These are phyloP conservation scores for Crithidia expoeki DNA, from an alignment of 208 protist genomes.

Conservation along the genomic window DNA sequence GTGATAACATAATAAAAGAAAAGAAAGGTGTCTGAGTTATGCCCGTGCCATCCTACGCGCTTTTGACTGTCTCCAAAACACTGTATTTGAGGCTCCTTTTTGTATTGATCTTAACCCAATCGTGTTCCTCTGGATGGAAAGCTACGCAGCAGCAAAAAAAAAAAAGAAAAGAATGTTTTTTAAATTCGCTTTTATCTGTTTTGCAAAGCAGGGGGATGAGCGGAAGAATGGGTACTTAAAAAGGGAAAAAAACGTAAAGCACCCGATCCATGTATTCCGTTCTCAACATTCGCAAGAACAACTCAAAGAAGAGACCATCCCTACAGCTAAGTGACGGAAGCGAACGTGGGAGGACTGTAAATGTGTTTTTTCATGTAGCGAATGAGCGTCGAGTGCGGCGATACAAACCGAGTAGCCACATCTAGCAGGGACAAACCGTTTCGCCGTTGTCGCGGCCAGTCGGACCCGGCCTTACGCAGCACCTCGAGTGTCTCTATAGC, in stretches of 20 bases:
- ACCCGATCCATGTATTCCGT: no score
- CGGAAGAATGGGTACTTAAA: no score
- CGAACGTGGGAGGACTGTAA: background rate
- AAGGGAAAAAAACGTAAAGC: background rate
- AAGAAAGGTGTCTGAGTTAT: no score
- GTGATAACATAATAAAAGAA: no score
- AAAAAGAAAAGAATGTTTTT: conserved; percentile 5
- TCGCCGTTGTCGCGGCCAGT: conserved; percentile 34
- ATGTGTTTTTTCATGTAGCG: conserved; percentile 23
- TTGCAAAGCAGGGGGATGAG: no score
- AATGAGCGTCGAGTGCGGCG: conserved; percentile 32
- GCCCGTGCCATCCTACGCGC: no score
- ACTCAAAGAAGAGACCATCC: no score
- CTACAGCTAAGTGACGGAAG: background rate
- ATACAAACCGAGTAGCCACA: conserved; percentile 23
- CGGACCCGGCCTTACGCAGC: conserved; percentile 46
- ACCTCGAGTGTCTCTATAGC: conserved; percentile 40
- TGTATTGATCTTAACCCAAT: no score
- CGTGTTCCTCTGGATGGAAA: background rate
- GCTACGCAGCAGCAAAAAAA: conserved; percentile 8
- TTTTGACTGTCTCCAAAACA: no score
- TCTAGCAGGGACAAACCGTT: conserved; percentile 37
- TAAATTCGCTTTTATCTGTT: no score
- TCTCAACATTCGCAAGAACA: no score
- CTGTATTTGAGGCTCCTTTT: no score